A percentile compares a stretch with the other conserved stretches of the same genome.
phyloP scores from a whole-genome alignment of 169 alveolate genomes.

The Cardiosporidium cionae region DNA sequence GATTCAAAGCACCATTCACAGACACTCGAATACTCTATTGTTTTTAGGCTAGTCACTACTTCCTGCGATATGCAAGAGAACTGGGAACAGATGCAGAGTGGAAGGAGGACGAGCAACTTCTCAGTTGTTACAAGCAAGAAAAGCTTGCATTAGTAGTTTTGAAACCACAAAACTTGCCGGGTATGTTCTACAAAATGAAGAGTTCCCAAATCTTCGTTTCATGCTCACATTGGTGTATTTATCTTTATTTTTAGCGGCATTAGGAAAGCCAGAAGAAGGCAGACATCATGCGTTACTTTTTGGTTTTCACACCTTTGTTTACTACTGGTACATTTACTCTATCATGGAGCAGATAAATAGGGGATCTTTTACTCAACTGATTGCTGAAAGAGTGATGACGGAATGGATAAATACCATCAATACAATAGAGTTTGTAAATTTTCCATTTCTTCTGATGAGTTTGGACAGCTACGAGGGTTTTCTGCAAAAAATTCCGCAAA shows the following conservation, averaged over 20 bases:
- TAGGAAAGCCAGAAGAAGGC: background rate
- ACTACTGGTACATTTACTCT: background rate
- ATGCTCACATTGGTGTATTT: too few species aligned
- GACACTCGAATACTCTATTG: too few species aligned
- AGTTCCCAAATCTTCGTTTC: too few species aligned
- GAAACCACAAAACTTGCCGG: background rate
- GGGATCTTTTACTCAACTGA: background rate
- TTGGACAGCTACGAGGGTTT: too few species aligned
- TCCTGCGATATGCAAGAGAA: background rate
- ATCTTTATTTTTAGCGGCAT: too few species aligned
- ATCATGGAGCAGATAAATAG: background rate
- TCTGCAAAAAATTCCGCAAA: too few species aligned
- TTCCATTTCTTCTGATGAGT: background rate
- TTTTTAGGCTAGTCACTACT: background rate
- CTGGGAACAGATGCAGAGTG: background rate
- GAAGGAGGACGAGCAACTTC: background rate
- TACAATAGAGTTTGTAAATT: background rate
- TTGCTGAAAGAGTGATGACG: background rate
- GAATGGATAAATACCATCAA: background rate
- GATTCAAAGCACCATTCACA: too few species aligned
- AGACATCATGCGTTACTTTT: background rate
- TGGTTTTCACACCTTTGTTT: background rate
- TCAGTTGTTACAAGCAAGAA: background rate
- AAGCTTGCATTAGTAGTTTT: background rate
- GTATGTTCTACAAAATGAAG: too few species aligned